Conservation (phyloP, 2,329 filamentous ascomycete genomes). For the Knoxdaviesia proteae region DNA sequence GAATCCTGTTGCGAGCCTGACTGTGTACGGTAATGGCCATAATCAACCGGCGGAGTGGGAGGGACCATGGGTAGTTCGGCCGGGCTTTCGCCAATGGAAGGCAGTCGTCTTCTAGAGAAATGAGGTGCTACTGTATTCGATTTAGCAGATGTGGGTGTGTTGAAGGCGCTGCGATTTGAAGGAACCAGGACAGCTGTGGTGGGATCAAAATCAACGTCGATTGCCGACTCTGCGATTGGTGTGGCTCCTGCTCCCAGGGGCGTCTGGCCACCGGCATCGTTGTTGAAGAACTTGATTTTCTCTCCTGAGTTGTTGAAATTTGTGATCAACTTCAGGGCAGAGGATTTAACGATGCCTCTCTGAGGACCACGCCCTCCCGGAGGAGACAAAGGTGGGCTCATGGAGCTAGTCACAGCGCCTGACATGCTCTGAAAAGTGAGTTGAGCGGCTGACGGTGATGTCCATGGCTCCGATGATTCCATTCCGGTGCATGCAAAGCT, state of each 20-base stretch:
- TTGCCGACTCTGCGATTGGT: constrained; percentile 62
- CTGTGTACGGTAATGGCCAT: too few relatives aligned
- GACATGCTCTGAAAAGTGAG: constrained; percentile 32
- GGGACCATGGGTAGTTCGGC: neutral
- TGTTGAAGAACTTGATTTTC: constrained; percentile 43
- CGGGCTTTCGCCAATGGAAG: constrained; percentile 48
- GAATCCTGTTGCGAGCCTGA: neutral
- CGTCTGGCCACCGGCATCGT: constrained; percentile 39
- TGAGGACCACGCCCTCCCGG: constrained; percentile 41
- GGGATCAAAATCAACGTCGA: constrained; percentile 34
- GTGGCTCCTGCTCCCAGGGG: constrained; percentile 70
- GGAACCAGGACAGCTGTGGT: constrained; percentile 48
- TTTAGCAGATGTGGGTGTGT: constrained; percentile 46
- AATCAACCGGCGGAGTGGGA: too few relatives aligned
- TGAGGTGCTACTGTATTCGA: constrained; percentile 35
- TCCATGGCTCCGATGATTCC: constrained; percentile 73
- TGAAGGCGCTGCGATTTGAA: constrained; percentile 45
- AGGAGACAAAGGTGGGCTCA: constrained; percentile 56
- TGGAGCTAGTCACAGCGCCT: constrained; percentile 35
- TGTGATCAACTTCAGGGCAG: constrained; percentile 78
- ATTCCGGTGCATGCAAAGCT: constrained; percentile 75
- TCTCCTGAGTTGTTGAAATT: constrained; percentile 48
- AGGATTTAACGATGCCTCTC: constrained; percentile 52
- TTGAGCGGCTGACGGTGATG: constrained; percentile 55
- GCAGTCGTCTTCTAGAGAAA: constrained; percentile 43